These are phyloP conservation scores for Didymella keratinophila DNA, from an alignment of 2,329 filamentous ascomycete species.

Conservation along the genomic window DNA sequence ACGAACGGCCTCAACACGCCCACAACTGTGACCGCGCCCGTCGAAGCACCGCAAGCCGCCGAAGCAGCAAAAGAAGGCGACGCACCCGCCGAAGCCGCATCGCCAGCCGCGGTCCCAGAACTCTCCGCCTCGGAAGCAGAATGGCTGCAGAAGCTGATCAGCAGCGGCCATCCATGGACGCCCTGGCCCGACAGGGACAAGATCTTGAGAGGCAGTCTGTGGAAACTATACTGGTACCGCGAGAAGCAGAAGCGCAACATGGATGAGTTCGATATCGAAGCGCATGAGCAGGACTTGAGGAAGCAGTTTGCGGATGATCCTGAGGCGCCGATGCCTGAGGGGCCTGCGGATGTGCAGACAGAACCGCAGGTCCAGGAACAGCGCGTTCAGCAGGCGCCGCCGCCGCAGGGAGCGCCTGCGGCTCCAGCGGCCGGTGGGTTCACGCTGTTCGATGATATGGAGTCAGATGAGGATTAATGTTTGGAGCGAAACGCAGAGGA, in stretches of 20 bases:
- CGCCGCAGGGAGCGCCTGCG: not conserved
- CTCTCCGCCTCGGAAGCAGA: slow-evolving; percentile 45
- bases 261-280: slow-evolving; percentile 34
- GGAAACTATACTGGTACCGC: slow-evolving; percentile 35
- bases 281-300: slow-evolving; percentile 32
- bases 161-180: slow-evolving; percentile 60
- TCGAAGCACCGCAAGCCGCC: slow-evolving; percentile 34
- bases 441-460: slow-evolving; percentile 25
- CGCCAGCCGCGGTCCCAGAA: slow-evolving; percentile 24
- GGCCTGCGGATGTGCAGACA: not conserved
- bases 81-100: not conserved
- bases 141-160: slow-evolving; percentile 45
- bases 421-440: slow-evolving; percentile 8
- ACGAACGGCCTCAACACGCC: slow-evolving; percentile 44
- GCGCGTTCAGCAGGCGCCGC: slow-evolving; percentile 1
- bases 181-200: slow-evolving; percentile 79
- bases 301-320: slow-evolving; percentile 13
- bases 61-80: slow-evolving; percentile 28
- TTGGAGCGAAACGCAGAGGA: not conserved
- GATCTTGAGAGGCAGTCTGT: slow-evolving; percentile 72
- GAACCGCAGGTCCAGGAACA: slow-evolving; percentile 14
- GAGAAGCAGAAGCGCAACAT: slow-evolving; percentile 30
- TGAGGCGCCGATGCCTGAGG: slow-evolving; percentile 2
- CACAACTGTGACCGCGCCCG: slow-evolving; percentile 34
- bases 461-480: slow-evolving; percentile 15